Percentiles rank a stretch among this genome's conserved stretches.
Evolutionary conservation across 305 asterid genomes (phyloP).

Genomic region (Fraxinus velutina): DNA sequence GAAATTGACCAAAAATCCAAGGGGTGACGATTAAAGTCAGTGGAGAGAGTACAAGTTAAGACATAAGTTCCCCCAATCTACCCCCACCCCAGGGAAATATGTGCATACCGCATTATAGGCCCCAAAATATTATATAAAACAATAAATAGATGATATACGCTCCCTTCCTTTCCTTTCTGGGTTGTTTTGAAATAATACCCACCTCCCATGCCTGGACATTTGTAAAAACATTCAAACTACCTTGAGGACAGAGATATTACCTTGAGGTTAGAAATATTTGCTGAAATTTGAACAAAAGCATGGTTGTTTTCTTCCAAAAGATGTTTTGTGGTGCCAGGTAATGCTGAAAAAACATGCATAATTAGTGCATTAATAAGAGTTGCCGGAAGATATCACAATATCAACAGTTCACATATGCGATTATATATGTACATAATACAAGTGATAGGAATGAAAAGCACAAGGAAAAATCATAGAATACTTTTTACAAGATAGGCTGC

Average conservation of each 20-base stretch:
- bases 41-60: neutral
- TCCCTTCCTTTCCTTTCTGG: neutral
- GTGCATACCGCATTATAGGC: neutral
- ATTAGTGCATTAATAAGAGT: slow-evolving; percentile 14
- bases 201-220: neutral
- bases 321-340: slow-evolving; percentile 49
- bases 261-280: slow-evolving; percentile 66
- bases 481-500: neutral
- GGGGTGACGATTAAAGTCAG: neutral
- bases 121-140: neutral
- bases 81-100: neutral
- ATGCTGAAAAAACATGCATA: slow-evolving; percentile 41
- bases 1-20: neutral
- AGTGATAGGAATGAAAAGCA: slow-evolving; percentile 15
- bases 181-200: neutral
- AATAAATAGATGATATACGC: neutral
- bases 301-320: slow-evolving; percentile 72
- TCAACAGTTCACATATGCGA: slow-evolving; percentile 12
- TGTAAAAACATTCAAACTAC: slow-evolving; percentile 11
- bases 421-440: slow-evolving; percentile 7
- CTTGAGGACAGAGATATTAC: slow-evolving; percentile 36
- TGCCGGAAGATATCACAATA: slow-evolving; percentile 20
- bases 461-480: slow-evolving; percentile 8
- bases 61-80: neutral
- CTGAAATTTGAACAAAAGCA: slow-evolving; percentile 63